Percentiles rank a stretch among this genome's conserved stretches.
phyloP scores from a whole-genome alignment of 345 rosid genomes.

The Rhodomyrtus tomentosa region DNA sequence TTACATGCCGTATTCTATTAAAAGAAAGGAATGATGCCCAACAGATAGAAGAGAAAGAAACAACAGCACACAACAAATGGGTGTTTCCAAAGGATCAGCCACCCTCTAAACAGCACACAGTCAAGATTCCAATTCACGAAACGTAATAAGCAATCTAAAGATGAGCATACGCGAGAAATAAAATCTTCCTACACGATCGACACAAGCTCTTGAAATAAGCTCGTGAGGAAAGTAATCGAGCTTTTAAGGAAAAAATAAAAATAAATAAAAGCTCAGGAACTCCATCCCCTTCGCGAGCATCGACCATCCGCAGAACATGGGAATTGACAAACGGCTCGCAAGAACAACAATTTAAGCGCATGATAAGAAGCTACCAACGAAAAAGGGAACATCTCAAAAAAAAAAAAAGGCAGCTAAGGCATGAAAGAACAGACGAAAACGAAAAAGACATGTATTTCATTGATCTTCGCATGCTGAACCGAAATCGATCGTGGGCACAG shows the following conservation, averaged over 20 bases:
- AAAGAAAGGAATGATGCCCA: background rate
- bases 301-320: background rate
- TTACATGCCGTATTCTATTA: background rate
- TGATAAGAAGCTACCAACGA: background rate
- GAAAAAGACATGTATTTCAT: background rate
- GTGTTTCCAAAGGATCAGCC: background rate
- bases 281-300: background rate
- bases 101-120: background rate
- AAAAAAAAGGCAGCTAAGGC: background rate
- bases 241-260: background rate
- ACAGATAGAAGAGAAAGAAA: background rate
- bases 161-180: background rate
- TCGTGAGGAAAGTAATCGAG: background rate
- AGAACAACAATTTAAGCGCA: background rate
- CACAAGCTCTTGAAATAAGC: background rate
- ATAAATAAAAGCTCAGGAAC: background rate
- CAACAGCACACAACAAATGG: background rate
- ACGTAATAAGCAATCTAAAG: background rate
- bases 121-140: background rate
- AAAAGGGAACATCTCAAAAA: background rate
- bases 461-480: background rate
- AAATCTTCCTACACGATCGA: background rate
- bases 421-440: background rate
- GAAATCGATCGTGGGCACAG: background rate
- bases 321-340: background rate